Evolutionary conservation across 768 basidiomycete species (phyloP), one percentile per base, ranked within the genome.

Genomic region (Pisolithus sp.): DNA sequence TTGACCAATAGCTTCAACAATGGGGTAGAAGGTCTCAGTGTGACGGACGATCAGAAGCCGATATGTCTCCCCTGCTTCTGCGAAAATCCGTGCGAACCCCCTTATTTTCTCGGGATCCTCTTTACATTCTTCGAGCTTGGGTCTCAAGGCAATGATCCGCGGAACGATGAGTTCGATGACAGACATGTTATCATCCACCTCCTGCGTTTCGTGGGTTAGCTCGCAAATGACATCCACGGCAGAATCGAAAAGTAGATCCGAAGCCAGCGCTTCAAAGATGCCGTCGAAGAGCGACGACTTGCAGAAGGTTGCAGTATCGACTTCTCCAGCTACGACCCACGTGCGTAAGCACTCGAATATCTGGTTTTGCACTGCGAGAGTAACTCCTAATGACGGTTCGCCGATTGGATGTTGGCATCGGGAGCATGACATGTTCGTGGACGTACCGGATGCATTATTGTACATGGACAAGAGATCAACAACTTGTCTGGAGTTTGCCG

Each of bases 51-150:
- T 78, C 17, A 99, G 77, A 46, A 86, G 71, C 45, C 91, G 88
- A 69, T 98, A 99, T 2, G 89, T 93, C 70, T 98, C 96, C 46
- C 96, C 96, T 0, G 96, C 94, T 70, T 99, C 96, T n/a, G 90
- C 80, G 61, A 98, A 92, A 52, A 99, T 82, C 49, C 91, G 85
- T 46, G 94, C 89, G 61, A 83, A 86, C 24, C 94, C 94, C 62
- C 85, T 80, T 64, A 97, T 85, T 66, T 82, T 85, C 41, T 99
- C 96, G 2, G 87, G 75, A 60, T 98, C 93, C 15, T 91, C 87
- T 31, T 75, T 75, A 46, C 76, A 71, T 37, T 76, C 76, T 17
- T 73, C 67, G 39, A 98, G 71, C 49, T 76, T 74, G 2, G 82
- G 75, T 53, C 78, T 81, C 26, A 99, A 70, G 9, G 76, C 80